Conservation (phyloP, 208 protist genomes). For the Leishmania guyanensis region DNA sequence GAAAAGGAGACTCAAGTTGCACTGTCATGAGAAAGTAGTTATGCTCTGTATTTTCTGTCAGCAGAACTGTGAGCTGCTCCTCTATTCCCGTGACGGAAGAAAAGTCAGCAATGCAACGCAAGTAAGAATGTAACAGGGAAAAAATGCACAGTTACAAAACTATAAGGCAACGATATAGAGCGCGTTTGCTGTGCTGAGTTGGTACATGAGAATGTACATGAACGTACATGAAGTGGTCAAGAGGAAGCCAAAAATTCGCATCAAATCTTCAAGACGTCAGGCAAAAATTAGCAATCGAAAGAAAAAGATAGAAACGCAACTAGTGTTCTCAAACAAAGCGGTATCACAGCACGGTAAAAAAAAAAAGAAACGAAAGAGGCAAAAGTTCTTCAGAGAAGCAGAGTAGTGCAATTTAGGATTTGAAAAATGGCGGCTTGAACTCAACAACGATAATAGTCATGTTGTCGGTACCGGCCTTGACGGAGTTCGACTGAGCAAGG, state of each 20-base stretch:
- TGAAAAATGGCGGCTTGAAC: constrained; percentile 83
- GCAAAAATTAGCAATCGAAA: neutral
- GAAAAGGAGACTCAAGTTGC: neutral
- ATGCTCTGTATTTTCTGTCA: neutral
- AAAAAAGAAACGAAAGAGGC: constrained; percentile 1
- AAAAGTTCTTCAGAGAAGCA: neutral
- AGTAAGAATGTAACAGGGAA: neutral
- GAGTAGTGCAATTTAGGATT: constrained; percentile 7
- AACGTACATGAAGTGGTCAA: neutral
- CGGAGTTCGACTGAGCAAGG: constrained; percentile 60
- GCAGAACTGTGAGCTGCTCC: neutral
- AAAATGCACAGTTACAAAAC: constrained; percentile 3
- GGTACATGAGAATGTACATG: neutral
- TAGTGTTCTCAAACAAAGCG: neutral
- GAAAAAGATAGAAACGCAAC: neutral
- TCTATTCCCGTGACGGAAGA: neutral
- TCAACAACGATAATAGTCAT: constrained; percentile 90
- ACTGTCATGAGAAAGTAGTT: neutral
- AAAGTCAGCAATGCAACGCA: neutral
- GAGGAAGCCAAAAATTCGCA: neutral
- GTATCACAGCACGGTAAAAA: neutral
- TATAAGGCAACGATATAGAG: neutral
- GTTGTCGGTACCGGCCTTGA: constrained; percentile 78
- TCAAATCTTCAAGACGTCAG: neutral
- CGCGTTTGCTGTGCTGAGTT: neutral